Conservation (phyloP, 257 asterid genomes). For the Catharanthus roseus region DNA sequence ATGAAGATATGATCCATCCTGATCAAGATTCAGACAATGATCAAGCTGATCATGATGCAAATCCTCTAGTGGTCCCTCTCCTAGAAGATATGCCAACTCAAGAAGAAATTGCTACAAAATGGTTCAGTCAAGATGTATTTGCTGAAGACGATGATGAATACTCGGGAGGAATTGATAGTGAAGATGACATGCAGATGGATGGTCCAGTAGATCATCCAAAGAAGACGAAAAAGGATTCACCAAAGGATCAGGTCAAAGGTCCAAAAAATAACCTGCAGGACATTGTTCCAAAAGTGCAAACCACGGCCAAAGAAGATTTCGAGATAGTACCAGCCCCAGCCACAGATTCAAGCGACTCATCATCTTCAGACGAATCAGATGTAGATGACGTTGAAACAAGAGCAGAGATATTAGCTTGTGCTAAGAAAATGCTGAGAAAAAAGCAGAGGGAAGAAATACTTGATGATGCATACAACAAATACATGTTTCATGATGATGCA, state of each 20-base stretch:
- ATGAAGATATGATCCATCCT: constrained; percentile 30
- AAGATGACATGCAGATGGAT: constrained; percentile 63
- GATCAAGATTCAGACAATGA: constrained; percentile 76
- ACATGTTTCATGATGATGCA: constrained; percentile 73
- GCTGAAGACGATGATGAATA: constrained; percentile 56
- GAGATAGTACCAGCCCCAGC: constrained; percentile 85
- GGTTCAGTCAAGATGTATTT: constrained; percentile 95
- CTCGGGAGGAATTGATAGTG: constrained; percentile 47
- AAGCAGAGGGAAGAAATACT: constrained; percentile 79
- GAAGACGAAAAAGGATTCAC: constrained; percentile 22
- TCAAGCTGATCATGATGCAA: constrained; percentile 41
- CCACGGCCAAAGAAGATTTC: constrained; percentile 41
- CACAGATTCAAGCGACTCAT: constrained; percentile 67
- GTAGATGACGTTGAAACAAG: constrained; percentile 51
- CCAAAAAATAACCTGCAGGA: constrained; percentile 12
- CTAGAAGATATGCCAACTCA: constrained; percentile 57
- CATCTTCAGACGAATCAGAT: constrained; percentile 66
- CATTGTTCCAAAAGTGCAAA: constrained; percentile 11
- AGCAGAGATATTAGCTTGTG: constrained; percentile 81
- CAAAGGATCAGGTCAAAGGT: constrained; percentile 19
- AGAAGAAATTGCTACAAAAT: constrained; percentile 71
- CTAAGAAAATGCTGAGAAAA: constrained; percentile 73
- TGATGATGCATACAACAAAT: constrained; percentile 87
- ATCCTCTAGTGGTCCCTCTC: constrained; percentile 80
- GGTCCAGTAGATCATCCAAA: constrained; percentile 15